Evolutionary conservation across 1,284 basidiomycete genomes (phyloP), one percentile per base, ranked within the genome.

Genomic region (Leccinum glutinopallens): DNA sequence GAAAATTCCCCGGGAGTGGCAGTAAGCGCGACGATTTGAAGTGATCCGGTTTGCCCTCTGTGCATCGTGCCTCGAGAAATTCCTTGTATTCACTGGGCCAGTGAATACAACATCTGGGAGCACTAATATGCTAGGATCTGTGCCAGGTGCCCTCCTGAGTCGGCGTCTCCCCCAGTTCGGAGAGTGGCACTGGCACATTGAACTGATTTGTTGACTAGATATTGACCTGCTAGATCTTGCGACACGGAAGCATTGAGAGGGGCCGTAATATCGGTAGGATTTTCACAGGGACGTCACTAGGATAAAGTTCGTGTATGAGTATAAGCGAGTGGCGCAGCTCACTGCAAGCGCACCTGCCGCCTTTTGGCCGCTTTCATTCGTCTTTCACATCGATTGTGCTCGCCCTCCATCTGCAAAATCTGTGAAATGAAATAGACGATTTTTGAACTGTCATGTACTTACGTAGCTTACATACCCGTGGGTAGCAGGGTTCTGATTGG

Each of bases 151-250:
- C 65, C 29, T 68, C 65, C 58, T 72, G 76, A 10, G 75, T 71
- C 39, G 76, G 67, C 12, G 74, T 70, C 61, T 75, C 78, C 57
- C 79, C 82, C 8, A 89, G 76, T 64, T 87, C 81, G n/a, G 83
- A 83, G 58, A 89, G 73, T 62, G 88, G 87, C 35, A 85, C 74
- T 22, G 22, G 22, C 22, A 22, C 22, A 43, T 82, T 72, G 63
- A 90, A 88, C 59, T 82, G 79, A 67, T 79, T 83, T 22, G 82
- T 76, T 22, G 77, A 77, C 79, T 9, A 88, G 69, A 70, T 80
- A 83, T 22, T 73, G 74, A 61, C 80, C 78, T 41, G 79, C 80
- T 8, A 29, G 81, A 63, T 87, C 83, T 57, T 81, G 78, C 6
- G 81, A 78, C 41, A 79, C 66, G 15, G 80, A 78, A 35, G 78